phyloP scores from a whole-genome alignment of 2,329 filamentous ascomycete species.

The Aspergillus japonicus region DNA sequence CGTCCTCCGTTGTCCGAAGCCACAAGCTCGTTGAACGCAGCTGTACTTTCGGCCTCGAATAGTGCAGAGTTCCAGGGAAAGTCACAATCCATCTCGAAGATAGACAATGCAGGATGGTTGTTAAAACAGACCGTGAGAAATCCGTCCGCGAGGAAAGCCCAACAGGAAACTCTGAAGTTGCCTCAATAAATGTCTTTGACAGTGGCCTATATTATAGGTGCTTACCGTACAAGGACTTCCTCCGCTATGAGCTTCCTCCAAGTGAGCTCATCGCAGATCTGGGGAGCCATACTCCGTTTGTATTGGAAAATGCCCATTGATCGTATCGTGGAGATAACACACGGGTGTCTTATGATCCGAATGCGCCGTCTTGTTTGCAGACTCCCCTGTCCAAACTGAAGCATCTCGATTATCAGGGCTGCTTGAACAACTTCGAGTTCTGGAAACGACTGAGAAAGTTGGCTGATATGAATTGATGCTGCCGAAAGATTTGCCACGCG shows the following conservation, averaged over 20 bases:
- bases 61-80: slow-evolving; percentile 31
- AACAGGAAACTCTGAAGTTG: slow-evolving; percentile 23
- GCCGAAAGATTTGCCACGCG: slow-evolving; percentile 23
- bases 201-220: not conserved
- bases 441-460: slow-evolving; percentile 9
- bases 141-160: slow-evolving; percentile 34
- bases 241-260: slow-evolving; percentile 27
- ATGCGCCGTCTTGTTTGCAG: slow-evolving; percentile 30
- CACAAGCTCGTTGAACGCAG: slow-evolving; percentile 22
- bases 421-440: slow-evolving; percentile 28
- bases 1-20: slow-evolving; percentile 11
- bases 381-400: slow-evolving; percentile 32
- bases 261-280: slow-evolving; percentile 17
- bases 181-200: not conserved
- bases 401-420: slow-evolving; percentile 33
- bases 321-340: slow-evolving; percentile 30
- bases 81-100: slow-evolving; percentile 33
- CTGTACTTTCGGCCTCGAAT: slow-evolving; percentile 31
- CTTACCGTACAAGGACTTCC: slow-evolving; percentile 27
- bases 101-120: slow-evolving; percentile 29
- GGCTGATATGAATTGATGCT: slow-evolving; percentile 8
- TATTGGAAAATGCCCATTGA: slow-evolving; percentile 29
- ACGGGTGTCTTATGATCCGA: slow-evolving; percentile 32
- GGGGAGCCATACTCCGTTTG: slow-evolving; percentile 20
- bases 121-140: slow-evolving; percentile 36